These are phyloP conservation scores for Lojkania enalia DNA, from an alignment of 2,329 filamentous ascomycete genomes.

Conservation along the genomic window DNA sequence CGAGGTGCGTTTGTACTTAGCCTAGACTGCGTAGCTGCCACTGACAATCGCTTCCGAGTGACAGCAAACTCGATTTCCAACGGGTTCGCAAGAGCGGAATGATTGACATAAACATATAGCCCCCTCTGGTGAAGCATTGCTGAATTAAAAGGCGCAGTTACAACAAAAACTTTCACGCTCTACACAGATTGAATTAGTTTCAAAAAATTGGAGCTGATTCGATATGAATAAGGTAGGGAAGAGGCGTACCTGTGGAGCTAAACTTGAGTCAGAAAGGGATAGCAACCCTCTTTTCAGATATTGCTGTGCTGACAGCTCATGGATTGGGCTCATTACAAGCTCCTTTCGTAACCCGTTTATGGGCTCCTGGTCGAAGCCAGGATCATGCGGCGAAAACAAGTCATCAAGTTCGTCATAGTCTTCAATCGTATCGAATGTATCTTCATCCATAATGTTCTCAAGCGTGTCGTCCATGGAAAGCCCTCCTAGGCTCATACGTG, in stretches of 20 bases:
- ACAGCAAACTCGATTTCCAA: constrained; percentile 44
- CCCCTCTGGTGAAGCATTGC: constrained; percentile 42
- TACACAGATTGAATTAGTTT: no score
- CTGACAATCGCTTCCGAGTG: constrained; percentile 39
- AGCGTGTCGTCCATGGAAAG: constrained; percentile 44
- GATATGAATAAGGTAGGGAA: no score
- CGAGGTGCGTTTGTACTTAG: constrained; percentile 25
- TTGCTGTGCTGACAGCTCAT: constrained; percentile 36
- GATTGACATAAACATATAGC: constrained; percentile 43
- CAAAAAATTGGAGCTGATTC: no score
- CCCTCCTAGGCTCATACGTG: constrained; percentile 43
- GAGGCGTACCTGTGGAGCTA: constrained; percentile 24
- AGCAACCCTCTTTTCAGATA: constrained; percentile 34
- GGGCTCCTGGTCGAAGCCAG: constrained; percentile 32
- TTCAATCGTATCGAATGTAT: constrained; percentile 44
- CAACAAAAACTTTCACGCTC: constrained; percentile 29
- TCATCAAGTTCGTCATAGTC: constrained; percentile 47
- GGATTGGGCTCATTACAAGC: constrained; percentile 41
- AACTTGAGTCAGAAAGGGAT: constrained; percentile 22
- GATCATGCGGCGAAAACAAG: constrained; percentile 39
- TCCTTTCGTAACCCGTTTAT: constrained; percentile 46
- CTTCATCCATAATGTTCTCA: constrained; percentile 44
- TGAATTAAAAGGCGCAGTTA: constrained; percentile 42
- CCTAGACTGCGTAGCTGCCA: constrained; percentile 29
- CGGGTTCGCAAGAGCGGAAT: constrained; percentile 35